Evolutionary conservation across 768 basidiomycete species (phyloP).

Genomic region (Leccinum subtestaceum): DNA sequence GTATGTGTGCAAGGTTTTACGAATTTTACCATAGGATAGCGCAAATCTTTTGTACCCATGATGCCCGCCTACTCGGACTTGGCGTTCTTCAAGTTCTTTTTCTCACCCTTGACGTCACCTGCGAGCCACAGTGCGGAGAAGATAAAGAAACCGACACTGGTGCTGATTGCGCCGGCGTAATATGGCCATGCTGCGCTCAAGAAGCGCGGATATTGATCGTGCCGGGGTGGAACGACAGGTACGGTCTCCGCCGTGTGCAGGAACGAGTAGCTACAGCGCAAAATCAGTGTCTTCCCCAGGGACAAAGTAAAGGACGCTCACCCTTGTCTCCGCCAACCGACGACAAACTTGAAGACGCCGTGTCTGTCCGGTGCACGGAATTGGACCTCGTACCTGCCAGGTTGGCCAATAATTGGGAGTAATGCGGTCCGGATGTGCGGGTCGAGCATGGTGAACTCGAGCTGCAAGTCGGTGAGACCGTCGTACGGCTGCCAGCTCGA

Average conservation of each 20-base stretch:
- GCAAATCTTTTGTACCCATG: conserved; percentile 5
- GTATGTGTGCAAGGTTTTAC: conserved; percentile 20
- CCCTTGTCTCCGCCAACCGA: conserved; percentile 89
- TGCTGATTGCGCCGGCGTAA: conserved; percentile 88
- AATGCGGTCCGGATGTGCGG: conserved; percentile 89
- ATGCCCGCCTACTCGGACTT: conserved; percentile 28
- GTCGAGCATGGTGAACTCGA: conserved; percentile 99
- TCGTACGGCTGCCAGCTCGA: conserved; percentile 71
- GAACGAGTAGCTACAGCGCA: conserved; percentile 58
- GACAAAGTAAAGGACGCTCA: conserved; percentile 35
- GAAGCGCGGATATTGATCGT: conserved; percentile 95
- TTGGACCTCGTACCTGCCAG: conserved; percentile 72
- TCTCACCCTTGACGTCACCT: conserved; percentile 68
- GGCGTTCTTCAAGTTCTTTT: conserved; percentile 41
- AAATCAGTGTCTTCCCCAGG: not conserved
- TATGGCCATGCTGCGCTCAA: conserved; percentile 96
- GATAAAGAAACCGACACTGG: conserved; percentile 77
- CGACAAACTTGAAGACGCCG: conserved; percentile 96
- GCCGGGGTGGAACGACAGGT: conserved; percentile 87
- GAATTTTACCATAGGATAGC: conserved; percentile 3
- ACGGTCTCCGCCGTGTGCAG: conserved; percentile 73
- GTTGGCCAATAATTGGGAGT: conserved; percentile 48
- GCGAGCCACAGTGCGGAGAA: conserved; percentile 88
- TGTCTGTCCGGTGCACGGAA: conserved; percentile 95
- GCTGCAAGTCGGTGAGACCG: conserved; percentile 73